phyloP scores from a whole-genome alignment of 495 filamentous ascomycete genomes.

The Xylaria venustula region DNA sequence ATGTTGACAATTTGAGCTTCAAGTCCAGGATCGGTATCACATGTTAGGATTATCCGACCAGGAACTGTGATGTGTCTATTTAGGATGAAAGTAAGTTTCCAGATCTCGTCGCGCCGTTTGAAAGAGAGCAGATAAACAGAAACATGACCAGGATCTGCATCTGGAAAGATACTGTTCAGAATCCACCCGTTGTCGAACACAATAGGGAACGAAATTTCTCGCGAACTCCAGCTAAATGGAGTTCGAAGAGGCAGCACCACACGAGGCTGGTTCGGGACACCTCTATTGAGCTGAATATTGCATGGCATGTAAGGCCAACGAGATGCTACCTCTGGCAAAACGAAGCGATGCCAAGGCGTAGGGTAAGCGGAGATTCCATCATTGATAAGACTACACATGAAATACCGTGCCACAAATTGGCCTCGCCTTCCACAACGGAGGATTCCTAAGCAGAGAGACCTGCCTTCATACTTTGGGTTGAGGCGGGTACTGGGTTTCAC shows the following conservation, averaged over 20 bases:
- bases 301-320: conserved; percentile 1
- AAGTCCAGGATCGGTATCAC: background rate
- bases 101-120: background rate
- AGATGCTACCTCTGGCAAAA: background rate
- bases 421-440: background rate
- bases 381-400: background rate
- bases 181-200: background rate
- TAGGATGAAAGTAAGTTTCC: background rate
- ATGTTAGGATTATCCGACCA: background rate
- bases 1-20: background rate
- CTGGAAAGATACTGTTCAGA: background rate
- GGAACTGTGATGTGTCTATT: background rate
- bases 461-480: too few relatives aligned
- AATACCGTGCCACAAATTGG: background rate
- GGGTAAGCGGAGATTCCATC: background rate
- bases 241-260: background rate
- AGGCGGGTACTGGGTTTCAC: too few relatives aligned
- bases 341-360: background rate
- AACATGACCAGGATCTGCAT: too few relatives aligned
- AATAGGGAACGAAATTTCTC: background rate
- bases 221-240: background rate
- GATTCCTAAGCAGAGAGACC: conserved; percentile 1
- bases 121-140: background rate
- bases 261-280: background rate
- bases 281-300: background rate